These are phyloP conservation scores for Dendrobium huoshanense DNA, from an alignment of 106 monocot genomes.

Conservation along the genomic window DNA sequence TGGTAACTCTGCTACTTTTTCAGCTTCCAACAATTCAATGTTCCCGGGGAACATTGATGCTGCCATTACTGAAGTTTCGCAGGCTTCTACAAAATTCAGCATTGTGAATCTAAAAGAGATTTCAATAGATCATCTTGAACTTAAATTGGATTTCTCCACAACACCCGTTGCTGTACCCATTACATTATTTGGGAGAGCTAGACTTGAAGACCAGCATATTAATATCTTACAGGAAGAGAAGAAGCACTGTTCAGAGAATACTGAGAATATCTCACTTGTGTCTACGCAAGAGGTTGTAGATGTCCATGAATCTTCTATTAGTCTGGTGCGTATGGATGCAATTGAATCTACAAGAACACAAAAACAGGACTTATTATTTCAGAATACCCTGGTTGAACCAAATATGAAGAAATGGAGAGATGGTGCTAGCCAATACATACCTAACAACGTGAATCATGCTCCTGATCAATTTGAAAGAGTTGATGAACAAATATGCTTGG, in stretches of 20 bases:
- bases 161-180: constrained; percentile 20
- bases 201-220: constrained; percentile 38
- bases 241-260: constrained; percentile 1
- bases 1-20: constrained; percentile 12
- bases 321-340: not conserved
- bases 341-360: not conserved
- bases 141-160: constrained; percentile 22
- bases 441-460: not conserved
- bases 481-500: not conserved
- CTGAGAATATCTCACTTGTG: not conserved
- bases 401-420: constrained; percentile 10
- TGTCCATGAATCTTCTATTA: not conserved
- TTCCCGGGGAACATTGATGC: not conserved
- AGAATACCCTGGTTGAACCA: not conserved
- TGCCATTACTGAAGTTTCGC: not conserved
- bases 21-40: constrained; percentile 11
- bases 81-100: constrained; percentile 2
- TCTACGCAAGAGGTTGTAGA: not conserved
- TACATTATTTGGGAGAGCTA: constrained; percentile 97
- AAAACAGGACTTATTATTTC: constrained; percentile 2
- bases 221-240: constrained; percentile 25
- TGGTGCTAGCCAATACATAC: not conserved
- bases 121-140: constrained; percentile 10
- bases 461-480: not conserved
- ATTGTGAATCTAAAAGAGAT: constrained; percentile 9